Evolutionary conservation across 1,284 basidiomycete species (phyloP).

Genomic region (Heterobasidion occidentale): DNA sequence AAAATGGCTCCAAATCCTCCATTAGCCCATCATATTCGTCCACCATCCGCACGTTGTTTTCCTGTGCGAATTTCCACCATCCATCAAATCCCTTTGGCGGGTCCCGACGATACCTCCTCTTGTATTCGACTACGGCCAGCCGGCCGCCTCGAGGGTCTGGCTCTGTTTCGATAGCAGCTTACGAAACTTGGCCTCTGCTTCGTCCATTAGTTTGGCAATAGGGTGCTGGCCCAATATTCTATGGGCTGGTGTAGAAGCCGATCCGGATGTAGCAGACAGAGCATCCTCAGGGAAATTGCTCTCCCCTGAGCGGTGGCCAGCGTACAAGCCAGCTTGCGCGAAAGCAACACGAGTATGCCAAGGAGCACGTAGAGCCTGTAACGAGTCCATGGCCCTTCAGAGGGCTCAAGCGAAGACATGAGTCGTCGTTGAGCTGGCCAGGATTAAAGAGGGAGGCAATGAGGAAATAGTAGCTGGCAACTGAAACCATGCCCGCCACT

Average conservation of each 20-base stretch:
- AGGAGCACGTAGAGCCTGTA: constrained; percentile 8
- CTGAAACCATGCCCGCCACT: too few species aligned
- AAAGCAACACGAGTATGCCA: constrained; percentile 9
- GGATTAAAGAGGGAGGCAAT: not conserved
- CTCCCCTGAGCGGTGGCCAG: constrained; percentile 4
- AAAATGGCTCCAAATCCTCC: constrained; percentile 78
- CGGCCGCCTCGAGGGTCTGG: constrained; percentile 61
- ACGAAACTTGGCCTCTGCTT: constrained; percentile 64
- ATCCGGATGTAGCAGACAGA: constrained; percentile 11
- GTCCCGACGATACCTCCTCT: constrained; percentile 62
- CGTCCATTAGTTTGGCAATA: constrained; percentile 74
- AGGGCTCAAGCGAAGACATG: not conserved
- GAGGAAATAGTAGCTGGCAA: not conserved
- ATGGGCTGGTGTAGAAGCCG: constrained; percentile 12
- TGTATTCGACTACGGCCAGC: constrained; percentile 79
- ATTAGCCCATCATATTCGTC: constrained; percentile 89
- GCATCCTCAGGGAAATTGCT: constrained; percentile 3
- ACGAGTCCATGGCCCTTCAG: not conserved
- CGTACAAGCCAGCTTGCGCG: constrained; percentile 12
- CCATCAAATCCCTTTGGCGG: constrained; percentile 86
- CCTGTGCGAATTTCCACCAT: constrained; percentile 81
- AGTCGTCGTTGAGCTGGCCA: not conserved
- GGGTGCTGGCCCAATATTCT: constrained; percentile 46
- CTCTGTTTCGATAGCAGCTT: constrained; percentile 69
- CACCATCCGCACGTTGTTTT: constrained; percentile 70